Base-by-base conservation (phyloP, 2,329 filamentous ascomycete species). In the Lasiodiplodia gonubiensis region DNA sequence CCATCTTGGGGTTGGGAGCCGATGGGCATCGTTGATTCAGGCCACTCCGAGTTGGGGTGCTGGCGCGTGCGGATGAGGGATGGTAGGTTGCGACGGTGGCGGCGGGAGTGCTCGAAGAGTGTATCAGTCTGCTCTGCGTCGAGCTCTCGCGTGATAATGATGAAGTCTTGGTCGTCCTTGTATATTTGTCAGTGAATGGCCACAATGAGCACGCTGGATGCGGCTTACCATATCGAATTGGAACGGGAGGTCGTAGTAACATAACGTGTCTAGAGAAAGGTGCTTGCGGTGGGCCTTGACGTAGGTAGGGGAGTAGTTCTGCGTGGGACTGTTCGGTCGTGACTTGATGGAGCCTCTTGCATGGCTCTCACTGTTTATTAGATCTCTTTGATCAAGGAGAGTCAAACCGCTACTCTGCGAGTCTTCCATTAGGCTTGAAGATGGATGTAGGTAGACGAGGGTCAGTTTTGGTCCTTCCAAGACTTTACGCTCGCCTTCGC, bases 241-340 rank as follows among this genome's bases (percentile, higher is more conserved):
- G 14, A 57, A 68, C 6, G 59, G 59, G 37, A 68, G 66, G 30
- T 55, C 59, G n/a, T 64, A 64, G 12, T 64, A 68, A 16, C 57
- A 55, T 11, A 68, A 27, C 10, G 66, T 68, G 18, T 68, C 57
- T 7, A 64, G 14, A 16, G 59, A 55, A 16, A 68, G 25, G 48
- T 68, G 37, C 25, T 27, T 64, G 16, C 66, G 59, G 35, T 55
- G 57, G 21, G 33, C 30, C 59, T 61, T 63, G 10, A 53, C 46
- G 12, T 37, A 51, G 10, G 46, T 63, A 3, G 59, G 46, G 11
- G 11, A 12, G 30, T 63, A 51, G n/a, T 51, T 39, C 5, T 48
- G 27, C 18, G 27, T 51, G 2, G 59, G 59, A n/a, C 59, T 63
- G 18, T 63, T 63, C 8, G 59, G 27, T 11, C 59, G 46, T 5